phyloP scores from a whole-genome alignment of 2,329 filamentous ascomycete genomes.

The Podosphaera xanthii region DNA sequence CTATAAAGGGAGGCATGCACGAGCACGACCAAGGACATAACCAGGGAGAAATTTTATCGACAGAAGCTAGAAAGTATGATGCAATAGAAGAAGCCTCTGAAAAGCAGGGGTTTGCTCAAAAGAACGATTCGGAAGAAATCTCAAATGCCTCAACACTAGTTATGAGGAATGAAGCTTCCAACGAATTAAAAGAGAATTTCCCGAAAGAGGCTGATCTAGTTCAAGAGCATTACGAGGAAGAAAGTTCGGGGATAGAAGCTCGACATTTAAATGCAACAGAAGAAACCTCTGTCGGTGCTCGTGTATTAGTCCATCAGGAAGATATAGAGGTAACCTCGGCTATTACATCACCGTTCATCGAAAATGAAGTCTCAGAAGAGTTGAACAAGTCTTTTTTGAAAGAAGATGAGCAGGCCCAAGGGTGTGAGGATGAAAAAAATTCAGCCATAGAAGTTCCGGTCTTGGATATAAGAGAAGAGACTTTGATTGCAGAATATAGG shows the following conservation, averaged over 20 bases:
- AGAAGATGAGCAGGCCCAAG: not conserved
- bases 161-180: not conserved
- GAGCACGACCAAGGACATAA: no score
- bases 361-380: not conserved
- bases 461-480: no score
- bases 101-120: no score
- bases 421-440: not conserved
- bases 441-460: not conserved
- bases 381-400: not conserved
- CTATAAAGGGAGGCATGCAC: no score
- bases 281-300: not conserved
- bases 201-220: not conserved
- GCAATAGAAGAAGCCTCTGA: not conserved
- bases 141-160: not conserved
- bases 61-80: not conserved
- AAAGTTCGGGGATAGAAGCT: not conserved
- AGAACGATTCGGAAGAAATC: no score
- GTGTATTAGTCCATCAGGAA: not conserved
- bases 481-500: no score
- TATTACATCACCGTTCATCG: not conserved
- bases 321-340: not conserved
- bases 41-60: not conserved
- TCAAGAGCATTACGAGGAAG: not conserved
- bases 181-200: not conserved
- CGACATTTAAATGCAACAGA: not conserved